Conservation (phyloP, 352 stramenopile genomes). For the Phytophthora pistaciae region DNA sequence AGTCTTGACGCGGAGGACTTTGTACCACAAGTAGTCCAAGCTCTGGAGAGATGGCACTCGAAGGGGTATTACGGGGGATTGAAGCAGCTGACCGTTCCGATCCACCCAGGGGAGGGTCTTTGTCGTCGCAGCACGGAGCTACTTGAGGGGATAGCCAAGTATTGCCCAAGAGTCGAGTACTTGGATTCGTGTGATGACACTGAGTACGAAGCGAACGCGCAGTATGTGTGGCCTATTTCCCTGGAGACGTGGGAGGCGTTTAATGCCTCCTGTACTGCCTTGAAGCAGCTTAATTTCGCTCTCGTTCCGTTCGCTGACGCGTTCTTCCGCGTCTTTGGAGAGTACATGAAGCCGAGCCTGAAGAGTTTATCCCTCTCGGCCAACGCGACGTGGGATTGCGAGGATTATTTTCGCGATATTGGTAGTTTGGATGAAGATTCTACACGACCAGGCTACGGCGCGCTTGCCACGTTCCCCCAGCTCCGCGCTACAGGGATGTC, state of each 20-base stretch:
- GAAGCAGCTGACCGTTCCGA: neutral
- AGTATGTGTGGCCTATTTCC: neutral
- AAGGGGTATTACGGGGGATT: neutral
- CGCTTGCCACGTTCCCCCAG: neutral
- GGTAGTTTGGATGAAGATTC: neutral
- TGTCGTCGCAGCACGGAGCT: neutral
- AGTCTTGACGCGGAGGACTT: neutral
- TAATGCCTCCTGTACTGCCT: conserved; percentile 3
- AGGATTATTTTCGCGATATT: conserved; percentile 1
- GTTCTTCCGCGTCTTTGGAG: conserved; percentile 15
- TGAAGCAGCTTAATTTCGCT: conserved; percentile 1
- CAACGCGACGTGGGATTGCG: neutral
- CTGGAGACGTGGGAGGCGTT: conserved; percentile 11
- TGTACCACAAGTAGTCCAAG: neutral
- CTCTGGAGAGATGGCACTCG: neutral
- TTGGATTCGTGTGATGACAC: neutral
- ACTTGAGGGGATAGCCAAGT: neutral
- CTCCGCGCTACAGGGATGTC: neutral
- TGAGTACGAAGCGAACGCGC: neutral
- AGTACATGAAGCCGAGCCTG: neutral
- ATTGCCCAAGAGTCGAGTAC: neutral
- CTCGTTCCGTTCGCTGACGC: conserved; percentile 10
- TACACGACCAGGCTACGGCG: conserved; percentile 1
- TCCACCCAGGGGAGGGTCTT: neutral
- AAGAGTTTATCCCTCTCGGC: neutral